Evolutionary conservation across 2,329 filamentous ascomycete genomes (phyloP).

Genomic region (Zymoseptoria brevis): DNA sequence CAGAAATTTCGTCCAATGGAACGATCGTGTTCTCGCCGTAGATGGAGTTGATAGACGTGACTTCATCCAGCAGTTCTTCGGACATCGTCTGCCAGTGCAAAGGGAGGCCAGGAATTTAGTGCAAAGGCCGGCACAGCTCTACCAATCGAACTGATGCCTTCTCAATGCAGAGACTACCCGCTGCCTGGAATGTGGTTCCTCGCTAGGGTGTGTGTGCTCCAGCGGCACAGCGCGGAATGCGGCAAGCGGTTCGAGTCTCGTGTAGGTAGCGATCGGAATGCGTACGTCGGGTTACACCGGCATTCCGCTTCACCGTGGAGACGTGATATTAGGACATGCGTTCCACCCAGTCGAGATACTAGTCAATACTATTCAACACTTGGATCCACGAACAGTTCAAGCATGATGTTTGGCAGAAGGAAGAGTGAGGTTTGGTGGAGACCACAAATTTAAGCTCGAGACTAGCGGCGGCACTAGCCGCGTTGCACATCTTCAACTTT

Average conservation of each 20-base stretch:
- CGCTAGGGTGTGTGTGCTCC: too few species aligned
- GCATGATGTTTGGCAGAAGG: neutral
- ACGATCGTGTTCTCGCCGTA: constrained; percentile 61
- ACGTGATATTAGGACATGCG: neutral
- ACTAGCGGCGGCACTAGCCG: neutral
- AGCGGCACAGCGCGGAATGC: too few species aligned
- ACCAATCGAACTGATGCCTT: neutral
- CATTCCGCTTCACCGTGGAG: too few species aligned
- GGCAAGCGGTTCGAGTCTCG: too few species aligned
- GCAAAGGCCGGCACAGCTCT: neutral
- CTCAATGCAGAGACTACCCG: too few species aligned
- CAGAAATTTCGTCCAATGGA: constrained; percentile 2
- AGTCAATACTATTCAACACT: neutral
- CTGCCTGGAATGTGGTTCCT: too few species aligned
- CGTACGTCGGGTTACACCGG: too few species aligned
- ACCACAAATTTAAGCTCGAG: neutral
- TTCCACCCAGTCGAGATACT: neutral
- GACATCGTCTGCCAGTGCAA: constrained; percentile 27
- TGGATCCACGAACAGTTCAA: neutral
- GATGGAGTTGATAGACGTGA: constrained; percentile 77
- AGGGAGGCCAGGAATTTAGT: neutral
- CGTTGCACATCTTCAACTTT: neutral
- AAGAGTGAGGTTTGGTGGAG: neutral
- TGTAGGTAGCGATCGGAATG: too few species aligned
- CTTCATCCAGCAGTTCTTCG: constrained; percentile 57